phyloP scores from a whole-genome alignment of 495 filamentous ascomycete species.

The Paragyromitra xinjiangensis region DNA sequence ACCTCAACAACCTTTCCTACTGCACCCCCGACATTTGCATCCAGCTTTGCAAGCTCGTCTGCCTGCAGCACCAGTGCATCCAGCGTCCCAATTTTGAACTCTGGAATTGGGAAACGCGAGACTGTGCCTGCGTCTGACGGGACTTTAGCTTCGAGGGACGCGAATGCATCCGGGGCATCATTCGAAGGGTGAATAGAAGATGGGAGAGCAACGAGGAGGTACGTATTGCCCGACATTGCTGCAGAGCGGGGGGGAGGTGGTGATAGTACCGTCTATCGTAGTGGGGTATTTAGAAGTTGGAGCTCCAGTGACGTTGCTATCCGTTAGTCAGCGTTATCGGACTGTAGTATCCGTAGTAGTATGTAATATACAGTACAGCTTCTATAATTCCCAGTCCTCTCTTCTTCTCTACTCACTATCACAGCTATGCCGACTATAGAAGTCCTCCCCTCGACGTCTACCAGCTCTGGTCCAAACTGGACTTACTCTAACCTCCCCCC shows the following conservation, averaged over 20 bases:
- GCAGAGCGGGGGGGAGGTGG: slow-evolving; percentile 11
- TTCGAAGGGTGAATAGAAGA: slow-evolving; percentile 75
- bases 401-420: not conserved
- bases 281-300: slow-evolving; percentile 3
- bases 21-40: slow-evolving; percentile 77
- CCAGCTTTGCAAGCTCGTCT: slow-evolving; percentile 91
- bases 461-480: slow-evolving; percentile 45
- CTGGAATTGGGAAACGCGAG: slow-evolving; percentile 81
- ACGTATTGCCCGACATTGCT: slow-evolving; percentile 70
- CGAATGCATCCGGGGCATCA: slow-evolving; percentile 81
- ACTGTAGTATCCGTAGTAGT: not conserved
- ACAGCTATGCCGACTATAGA: slow-evolving; percentile 55
- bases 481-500: slow-evolving; percentile 57
- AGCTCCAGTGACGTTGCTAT: slow-evolving; percentile 39
- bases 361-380: not conserved
- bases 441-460: slow-evolving; percentile 49
- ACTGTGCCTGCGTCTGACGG: slow-evolving; percentile 78
- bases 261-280: not conserved
- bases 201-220: slow-evolving; percentile 78
- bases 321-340: slow-evolving; percentile 1
- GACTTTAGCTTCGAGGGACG: slow-evolving; percentile 74
- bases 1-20: slow-evolving; percentile 90
- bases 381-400: not conserved
- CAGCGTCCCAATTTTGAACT: slow-evolving; percentile 96
- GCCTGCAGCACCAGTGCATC: slow-evolving; percentile 97